Percentiles rank a stretch among this genome's conserved stretches.
These are phyloP conservation scores for Glomus cerebriforme DNA, from an alignment of 192 early-diverging fungal species.

Conservation along the genomic window DNA sequence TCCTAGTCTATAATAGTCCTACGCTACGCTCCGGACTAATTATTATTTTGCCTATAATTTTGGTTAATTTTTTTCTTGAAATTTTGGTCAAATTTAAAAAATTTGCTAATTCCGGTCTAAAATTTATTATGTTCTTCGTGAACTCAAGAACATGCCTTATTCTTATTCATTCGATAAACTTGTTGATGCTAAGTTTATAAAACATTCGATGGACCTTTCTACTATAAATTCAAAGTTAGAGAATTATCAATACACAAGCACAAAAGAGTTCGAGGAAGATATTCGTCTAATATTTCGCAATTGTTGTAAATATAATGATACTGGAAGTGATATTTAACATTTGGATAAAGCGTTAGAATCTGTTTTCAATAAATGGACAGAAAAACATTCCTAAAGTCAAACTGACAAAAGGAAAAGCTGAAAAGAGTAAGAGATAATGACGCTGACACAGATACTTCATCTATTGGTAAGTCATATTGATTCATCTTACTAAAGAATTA, in stretches of 20 bases:
- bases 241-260: slow-evolving; percentile 55
- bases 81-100: too few relatives aligned
- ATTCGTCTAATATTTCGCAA: slow-evolving; percentile 71
- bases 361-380: slow-evolving; percentile 68
- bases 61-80: too few relatives aligned
- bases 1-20: too few relatives aligned
- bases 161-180: slow-evolving; percentile 77
- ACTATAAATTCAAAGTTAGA: slow-evolving; percentile 69
- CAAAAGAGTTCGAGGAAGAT: slow-evolving; percentile 67
- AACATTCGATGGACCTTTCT: slow-evolving; percentile 77
- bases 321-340: slow-evolving; percentile 57
- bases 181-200: slow-evolving; percentile 86
- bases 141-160: slow-evolving; percentile 70
- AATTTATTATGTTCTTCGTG: slow-evolving; percentile 62
- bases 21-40: too few relatives aligned
- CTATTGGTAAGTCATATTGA: too few relatives aligned
- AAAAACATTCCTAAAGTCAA: slow-evolving; percentile 36
- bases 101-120: too few relatives aligned
- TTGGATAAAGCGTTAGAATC: slow-evolving; percentile 64
- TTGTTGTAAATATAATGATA: slow-evolving; percentile 75
- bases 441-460: slow-evolving; percentile 32
- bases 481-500: too few relatives aligned
- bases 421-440: slow-evolving; percentile 25
- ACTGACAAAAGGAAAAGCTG: slow-evolving; percentile 29
- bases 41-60: too few relatives aligned